Evolutionary conservation across 2,329 filamentous ascomycete species (phyloP).

Genomic region (Fusarium concolor): DNA sequence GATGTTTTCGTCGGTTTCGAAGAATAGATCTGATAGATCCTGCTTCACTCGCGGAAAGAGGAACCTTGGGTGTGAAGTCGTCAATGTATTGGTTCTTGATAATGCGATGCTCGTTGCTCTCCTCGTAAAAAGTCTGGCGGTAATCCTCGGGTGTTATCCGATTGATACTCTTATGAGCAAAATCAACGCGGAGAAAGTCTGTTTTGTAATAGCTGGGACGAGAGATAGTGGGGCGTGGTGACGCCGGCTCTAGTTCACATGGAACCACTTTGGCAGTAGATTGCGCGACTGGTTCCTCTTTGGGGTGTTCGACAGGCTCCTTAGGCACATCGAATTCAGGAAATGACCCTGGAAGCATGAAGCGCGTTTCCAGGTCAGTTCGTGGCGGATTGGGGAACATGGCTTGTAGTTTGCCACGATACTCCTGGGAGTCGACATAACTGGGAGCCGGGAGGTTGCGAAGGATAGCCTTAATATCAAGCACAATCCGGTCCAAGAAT

Average conservation of each 20-base stretch:
- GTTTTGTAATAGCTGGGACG: slow-evolving; percentile 25
- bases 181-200: slow-evolving; percentile 22
- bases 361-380: slow-evolving; percentile 29
- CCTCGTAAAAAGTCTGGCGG: slow-evolving; percentile 33
- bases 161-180: slow-evolving; percentile 21
- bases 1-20: slow-evolving; percentile 41
- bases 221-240: slow-evolving; percentile 12
- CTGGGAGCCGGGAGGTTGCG: slow-evolving; percentile 47
- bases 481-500: slow-evolving; percentile 45
- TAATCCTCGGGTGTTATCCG: slow-evolving; percentile 35
- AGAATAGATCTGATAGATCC: slow-evolving; percentile 46
- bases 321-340: slow-evolving; percentile 39
- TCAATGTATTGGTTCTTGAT: slow-evolving; percentile 38
- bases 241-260: neutral
- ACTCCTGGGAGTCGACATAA: slow-evolving; percentile 44
- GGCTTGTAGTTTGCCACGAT: slow-evolving; percentile 39
- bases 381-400: slow-evolving; percentile 36
- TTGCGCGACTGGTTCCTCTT: neutral
- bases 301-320: neutral
- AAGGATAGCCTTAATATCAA: slow-evolving; percentile 49
- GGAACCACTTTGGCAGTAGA: neutral
- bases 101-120: slow-evolving; percentile 34
- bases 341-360: slow-evolving; percentile 46
- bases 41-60: slow-evolving; percentile 33
- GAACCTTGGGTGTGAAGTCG: slow-evolving; percentile 38